These are phyloP conservation scores for Phoenix dactylifera DNA, from an alignment of 176 grass and related monocot genomes.

Conservation along the genomic window DNA sequence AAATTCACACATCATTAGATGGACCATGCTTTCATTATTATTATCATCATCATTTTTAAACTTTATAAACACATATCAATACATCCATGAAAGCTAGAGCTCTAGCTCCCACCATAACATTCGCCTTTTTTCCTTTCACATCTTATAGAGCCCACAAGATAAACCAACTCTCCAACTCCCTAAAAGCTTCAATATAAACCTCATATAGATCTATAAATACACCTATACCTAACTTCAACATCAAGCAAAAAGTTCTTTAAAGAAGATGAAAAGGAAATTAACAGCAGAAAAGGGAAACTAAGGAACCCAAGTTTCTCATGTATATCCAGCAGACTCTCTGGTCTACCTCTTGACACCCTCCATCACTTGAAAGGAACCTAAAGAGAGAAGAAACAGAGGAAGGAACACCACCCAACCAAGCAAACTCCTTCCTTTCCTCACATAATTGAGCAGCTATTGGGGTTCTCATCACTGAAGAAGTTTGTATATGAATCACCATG, in stretches of 20 bases:
- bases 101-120: no score
- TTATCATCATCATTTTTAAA: no score
- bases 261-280: conserved; percentile 3
- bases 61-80: no score
- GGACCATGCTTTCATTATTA: no score
- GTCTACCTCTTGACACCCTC: no score
- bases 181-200: conserved; percentile 5
- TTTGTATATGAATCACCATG: conserved; percentile 1
- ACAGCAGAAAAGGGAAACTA: neutral
- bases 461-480: conserved; percentile 29
- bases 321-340: neutral
- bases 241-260: conserved; percentile 3
- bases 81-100: no score
- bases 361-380: no score
- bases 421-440: neutral
- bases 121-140: no score
- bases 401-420: no score
- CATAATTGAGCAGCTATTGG: conserved; percentile 19
- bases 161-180: neutral
- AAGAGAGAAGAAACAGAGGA: no score
- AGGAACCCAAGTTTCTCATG: neutral
- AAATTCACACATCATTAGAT: no score
- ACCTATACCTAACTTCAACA: conserved; percentile 3
- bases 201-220: conserved; percentile 1
- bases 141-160: no score